These are phyloP conservation scores for Cryptococcus amylolentus DNA, from an alignment of 1,284 basidiomycete genomes.

Conservation along the genomic window DNA sequence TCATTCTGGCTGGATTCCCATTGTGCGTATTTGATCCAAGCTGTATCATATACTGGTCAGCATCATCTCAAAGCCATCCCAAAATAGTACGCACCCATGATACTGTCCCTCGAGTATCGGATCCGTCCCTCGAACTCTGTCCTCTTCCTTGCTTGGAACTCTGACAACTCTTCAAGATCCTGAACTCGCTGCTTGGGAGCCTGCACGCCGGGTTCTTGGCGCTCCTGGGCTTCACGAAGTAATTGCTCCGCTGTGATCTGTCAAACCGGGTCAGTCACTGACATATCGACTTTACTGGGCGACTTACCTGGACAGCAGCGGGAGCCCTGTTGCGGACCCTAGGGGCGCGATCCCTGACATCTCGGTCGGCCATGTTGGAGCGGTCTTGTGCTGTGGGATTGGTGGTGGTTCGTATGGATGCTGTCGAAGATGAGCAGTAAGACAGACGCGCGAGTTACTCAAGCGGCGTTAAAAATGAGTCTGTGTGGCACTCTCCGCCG, in stretches of 20 bases:
- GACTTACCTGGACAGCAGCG: constrained; percentile 75
- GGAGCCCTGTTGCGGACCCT: constrained; percentile 91
- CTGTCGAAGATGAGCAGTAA: no score
- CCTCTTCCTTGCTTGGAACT: constrained; percentile 90
- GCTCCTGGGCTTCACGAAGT: constrained; percentile 94
- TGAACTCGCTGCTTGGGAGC: constrained; percentile 93
- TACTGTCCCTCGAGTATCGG: constrained; percentile 66
- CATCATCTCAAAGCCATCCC: not conserved
- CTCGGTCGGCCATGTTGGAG: constrained; percentile 38
- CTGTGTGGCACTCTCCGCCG: not conserved
- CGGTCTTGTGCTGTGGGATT: no score
- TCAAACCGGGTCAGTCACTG: not conserved
- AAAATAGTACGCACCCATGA: constrained; percentile 36
- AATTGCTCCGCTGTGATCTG: constrained; percentile 98
- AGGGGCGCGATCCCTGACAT: constrained; percentile 51
- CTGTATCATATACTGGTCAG: constrained; percentile 20
- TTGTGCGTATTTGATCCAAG: constrained; percentile 61
- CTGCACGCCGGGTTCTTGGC: constrained; percentile 85
- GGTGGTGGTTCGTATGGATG: no score
- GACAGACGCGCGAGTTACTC: not conserved
- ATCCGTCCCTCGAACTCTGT: constrained; percentile 97
- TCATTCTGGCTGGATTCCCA: constrained; percentile 95
- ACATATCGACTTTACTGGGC: not conserved
- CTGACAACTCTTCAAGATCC: constrained; percentile 94
- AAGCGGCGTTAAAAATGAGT: not conserved